Evolutionary conservation across 2,329 filamentous ascomycete genomes (phyloP).

Genomic region (Raffaelea deltoideospora): DNA sequence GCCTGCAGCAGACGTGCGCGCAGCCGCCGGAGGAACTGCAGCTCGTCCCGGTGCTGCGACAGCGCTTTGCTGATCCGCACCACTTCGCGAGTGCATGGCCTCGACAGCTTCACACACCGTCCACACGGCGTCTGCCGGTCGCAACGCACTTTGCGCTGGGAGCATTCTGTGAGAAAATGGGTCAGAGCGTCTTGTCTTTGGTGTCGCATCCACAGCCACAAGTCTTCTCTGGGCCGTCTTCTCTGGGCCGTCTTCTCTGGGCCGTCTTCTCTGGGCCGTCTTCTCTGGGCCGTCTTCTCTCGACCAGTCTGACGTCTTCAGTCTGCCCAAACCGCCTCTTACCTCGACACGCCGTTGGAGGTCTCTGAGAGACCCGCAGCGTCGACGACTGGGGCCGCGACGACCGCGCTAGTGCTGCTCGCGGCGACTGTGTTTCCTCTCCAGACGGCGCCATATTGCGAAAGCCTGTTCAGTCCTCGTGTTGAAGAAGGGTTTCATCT

Average conservation of each 20-base stretch:
- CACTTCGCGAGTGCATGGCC: constrained; percentile 6
- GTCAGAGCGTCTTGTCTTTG: background rate
- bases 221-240: background rate
- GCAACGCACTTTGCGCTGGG: constrained; percentile 5
- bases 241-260: background rate
- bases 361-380: constrained; percentile 6
- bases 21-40: constrained; percentile 3
- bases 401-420: too few species aligned
- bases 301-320: too few species aligned
- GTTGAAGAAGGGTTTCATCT: too few species aligned
- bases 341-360: constrained; percentile 6
- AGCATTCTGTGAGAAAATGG: constrained; percentile 3
- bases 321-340: background rate
- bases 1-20: background rate
- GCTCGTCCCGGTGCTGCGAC: constrained; percentile 5
- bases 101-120: constrained; percentile 4
- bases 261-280: background rate
- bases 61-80: constrained; percentile 8
- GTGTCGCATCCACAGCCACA: background rate
- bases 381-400: too few species aligned
- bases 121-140: constrained; percentile 7
- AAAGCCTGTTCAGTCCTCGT: too few species aligned
- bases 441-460: too few species aligned
- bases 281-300: background rate
- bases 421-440: too few species aligned